phyloP scores from a whole-genome alignment of 2,329 filamentous ascomycete species.

The Paraphaeosphaeria sporulosa region DNA sequence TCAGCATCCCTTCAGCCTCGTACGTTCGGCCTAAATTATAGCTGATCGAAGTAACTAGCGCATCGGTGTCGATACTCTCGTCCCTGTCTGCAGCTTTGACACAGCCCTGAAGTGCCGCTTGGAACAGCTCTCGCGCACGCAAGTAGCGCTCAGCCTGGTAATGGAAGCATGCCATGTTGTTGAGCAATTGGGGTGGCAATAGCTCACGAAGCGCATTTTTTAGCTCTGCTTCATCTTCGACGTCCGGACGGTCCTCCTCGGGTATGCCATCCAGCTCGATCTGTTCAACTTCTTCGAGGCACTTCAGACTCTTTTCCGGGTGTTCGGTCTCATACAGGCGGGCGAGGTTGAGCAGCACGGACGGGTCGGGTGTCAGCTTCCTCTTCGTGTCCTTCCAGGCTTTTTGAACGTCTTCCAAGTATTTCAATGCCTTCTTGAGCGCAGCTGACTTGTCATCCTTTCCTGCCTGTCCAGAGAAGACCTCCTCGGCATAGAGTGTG shows the following conservation, averaged over 20 bases:
- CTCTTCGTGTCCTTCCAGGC: slow-evolving; percentile 95
- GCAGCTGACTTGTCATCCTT: slow-evolving; percentile 88
- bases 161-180: slow-evolving; percentile 97
- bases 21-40: slow-evolving; percentile 96
- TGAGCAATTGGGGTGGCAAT: slow-evolving; percentile 87
- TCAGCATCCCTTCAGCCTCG: slow-evolving; percentile 80
- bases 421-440: slow-evolving; percentile 82
- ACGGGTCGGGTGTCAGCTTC: slow-evolving; percentile 79
- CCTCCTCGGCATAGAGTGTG: slow-evolving; percentile 91
- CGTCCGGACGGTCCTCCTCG: slow-evolving; percentile 69
- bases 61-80: slow-evolving; percentile 82
- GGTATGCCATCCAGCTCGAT: slow-evolving; percentile 83
- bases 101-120: slow-evolving; percentile 88
- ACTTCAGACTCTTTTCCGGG: slow-evolving; percentile 91
- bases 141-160: slow-evolving; percentile 86
- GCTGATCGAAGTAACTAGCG: slow-evolving; percentile 92
- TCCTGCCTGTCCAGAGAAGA: slow-evolving; percentile 78
- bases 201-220: slow-evolving; percentile 73
- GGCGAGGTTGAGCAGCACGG: slow-evolving; percentile 89
- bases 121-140: slow-evolving; percentile 84
- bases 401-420: slow-evolving; percentile 83
- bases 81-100: slow-evolving; percentile 81
- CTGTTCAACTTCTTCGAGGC: slow-evolving; percentile 89
- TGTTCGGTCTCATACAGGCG: slow-evolving; percentile 86
- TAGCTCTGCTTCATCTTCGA: slow-evolving; percentile 55